These are phyloP conservation scores for Protea cynaroides DNA, from an alignment of 164 flowering plant species.

Conservation along the genomic window DNA sequence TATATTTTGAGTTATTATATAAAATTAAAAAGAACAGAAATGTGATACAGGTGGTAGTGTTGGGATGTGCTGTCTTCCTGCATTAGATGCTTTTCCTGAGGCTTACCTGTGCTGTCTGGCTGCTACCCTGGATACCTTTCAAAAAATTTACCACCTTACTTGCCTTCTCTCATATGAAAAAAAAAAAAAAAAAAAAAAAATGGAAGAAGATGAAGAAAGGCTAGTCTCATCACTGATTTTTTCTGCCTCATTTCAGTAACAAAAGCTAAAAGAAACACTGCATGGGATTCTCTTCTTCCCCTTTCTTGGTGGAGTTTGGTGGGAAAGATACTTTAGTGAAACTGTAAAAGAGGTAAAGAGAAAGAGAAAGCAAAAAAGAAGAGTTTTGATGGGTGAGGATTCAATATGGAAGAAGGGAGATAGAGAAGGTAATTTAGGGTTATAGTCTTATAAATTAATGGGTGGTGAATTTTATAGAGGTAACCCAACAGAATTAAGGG, in stretches of 20 bases:
- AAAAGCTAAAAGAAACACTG: not conserved
- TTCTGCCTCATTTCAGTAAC: not conserved
- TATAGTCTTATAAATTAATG: too few relatives aligned
- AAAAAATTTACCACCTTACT: not conserved
- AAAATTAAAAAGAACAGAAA: not conserved
- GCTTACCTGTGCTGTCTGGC: constrained; percentile 20
- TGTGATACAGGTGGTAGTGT: constrained; percentile 6
- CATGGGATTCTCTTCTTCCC: too few relatives aligned
- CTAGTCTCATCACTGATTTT: not conserved
- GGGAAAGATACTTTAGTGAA: not conserved
- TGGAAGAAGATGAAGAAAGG: too few relatives aligned
- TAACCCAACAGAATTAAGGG: not conserved
- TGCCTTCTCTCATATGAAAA: too few relatives aligned
- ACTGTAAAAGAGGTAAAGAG: not conserved
- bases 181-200: too few relatives aligned
- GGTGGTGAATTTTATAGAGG: not conserved
- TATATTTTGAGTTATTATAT: not conserved
- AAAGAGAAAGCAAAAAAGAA: too few relatives aligned
- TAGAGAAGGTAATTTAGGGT: too few relatives aligned
- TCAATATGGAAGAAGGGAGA: too few relatives aligned
- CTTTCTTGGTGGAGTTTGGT: not conserved
- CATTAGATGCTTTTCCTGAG: constrained; percentile 26
- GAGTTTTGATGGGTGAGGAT: too few relatives aligned
- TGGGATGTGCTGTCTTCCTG: constrained; percentile 28
- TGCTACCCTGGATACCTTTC: constrained; percentile 2